A percentile compares a stretch with the other conserved stretches of the same genome.
These are phyloP conservation scores for Toxicodendron radicans DNA, from an alignment of 345 rosid genomes.

Conservation along the genomic window DNA sequence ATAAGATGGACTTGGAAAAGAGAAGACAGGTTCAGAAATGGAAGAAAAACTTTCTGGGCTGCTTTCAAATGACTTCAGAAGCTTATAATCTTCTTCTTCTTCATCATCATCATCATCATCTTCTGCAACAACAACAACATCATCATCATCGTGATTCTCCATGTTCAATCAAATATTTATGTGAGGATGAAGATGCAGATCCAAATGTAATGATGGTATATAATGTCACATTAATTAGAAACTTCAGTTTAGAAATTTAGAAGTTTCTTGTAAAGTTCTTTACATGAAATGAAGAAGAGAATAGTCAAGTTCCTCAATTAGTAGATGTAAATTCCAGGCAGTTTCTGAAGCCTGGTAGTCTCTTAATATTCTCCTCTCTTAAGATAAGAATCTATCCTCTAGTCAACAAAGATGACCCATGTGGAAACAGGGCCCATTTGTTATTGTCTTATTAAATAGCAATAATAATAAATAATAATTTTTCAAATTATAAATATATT, in stretches of 20 bases:
- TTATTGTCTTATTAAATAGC: too few relatives aligned
- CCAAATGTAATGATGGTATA: background rate
- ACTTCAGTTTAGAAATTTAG: background rate
- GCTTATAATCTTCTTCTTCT: background rate
- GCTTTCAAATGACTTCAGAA: slow-evolving; percentile 22
- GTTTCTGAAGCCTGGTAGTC: background rate
- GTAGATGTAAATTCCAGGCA: background rate
- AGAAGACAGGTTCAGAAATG: slow-evolving; percentile 17
- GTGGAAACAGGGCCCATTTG: background rate
- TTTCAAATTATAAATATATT: too few relatives aligned
- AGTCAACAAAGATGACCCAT: background rate
- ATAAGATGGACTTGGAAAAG: slow-evolving; percentile 24
- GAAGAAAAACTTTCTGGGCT: slow-evolving; percentile 31
- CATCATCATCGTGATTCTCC: too few relatives aligned
- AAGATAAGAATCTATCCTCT: too few relatives aligned
- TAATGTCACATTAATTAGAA: too few relatives aligned
- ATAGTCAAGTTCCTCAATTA: background rate
- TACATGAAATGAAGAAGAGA: background rate
- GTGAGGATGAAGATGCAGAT: background rate
- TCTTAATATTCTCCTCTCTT: background rate
- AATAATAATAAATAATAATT: too few relatives aligned
- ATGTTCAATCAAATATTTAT: too few relatives aligned
- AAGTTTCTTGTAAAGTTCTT: background rate
- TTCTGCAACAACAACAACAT: background rate
- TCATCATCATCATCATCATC: background rate